phyloP scores from a whole-genome alignment of 768 basidiomycete genomes.

The Mycena sanguinolenta region DNA sequence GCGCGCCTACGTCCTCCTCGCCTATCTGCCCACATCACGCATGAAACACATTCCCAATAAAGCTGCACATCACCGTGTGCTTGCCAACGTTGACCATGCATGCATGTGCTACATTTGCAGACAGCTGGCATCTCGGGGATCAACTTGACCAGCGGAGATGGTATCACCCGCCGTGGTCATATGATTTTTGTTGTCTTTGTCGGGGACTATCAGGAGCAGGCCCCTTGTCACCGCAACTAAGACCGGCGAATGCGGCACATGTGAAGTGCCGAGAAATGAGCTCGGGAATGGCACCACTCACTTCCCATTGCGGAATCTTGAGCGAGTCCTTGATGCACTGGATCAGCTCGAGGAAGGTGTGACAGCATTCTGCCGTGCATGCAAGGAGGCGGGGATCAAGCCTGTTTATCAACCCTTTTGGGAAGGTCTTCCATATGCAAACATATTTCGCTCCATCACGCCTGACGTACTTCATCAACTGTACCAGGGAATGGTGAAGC shows the following conservation, averaged over 20 bases:
- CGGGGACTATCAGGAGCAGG: no score
- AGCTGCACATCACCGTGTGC: conserved; percentile 18
- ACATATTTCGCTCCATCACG: conserved; percentile 33
- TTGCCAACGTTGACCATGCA: conserved; percentile 47
- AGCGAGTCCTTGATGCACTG: background rate
- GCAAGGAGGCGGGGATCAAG: conserved; percentile 27
- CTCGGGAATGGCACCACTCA: background rate
- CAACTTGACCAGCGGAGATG: conserved; percentile 43
- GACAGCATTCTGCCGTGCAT: background rate
- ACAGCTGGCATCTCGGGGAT: conserved; percentile 25
- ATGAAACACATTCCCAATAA: conserved; percentile 7
- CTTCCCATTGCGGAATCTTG: background rate
- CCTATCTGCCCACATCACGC: conserved; percentile 45
- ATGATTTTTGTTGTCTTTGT: no score
- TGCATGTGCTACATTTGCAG: conserved; percentile 41
- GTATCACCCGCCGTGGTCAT: conserved; percentile 36
- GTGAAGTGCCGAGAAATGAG: no score
- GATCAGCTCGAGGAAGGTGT: background rate
- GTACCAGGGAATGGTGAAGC: conserved; percentile 33
- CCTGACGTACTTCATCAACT: conserved; percentile 44
- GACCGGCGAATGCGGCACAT: no score
- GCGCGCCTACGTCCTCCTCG: conserved; percentile 40
- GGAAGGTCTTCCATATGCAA: no score
- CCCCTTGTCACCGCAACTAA: no score
- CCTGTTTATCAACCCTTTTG: conserved; percentile 22